These are phyloP conservation scores for Citrus sinensis DNA, from an alignment of 345 rosid genomes.

Conservation along the genomic window DVS_A1.0 CM039166.1:18397501-18398000, in stretches of 20 bases:
- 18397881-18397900: background rate
- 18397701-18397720: background rate
- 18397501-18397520: background rate
- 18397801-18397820: background rate
- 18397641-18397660: slow-evolving; percentile 95
- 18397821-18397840: background rate
- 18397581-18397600: slow-evolving; percentile 5
- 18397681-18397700: slow-evolving; percentile 46
- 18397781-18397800: background rate
- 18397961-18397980: background rate
- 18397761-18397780: background rate
- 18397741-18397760: background rate
- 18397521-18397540: background rate
- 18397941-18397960: background rate
- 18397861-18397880: background rate
- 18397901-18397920: background rate
- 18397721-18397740: slow-evolving; percentile 7
- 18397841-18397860: background rate
- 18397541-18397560: background rate
- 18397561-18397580: background rate
- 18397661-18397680: slow-evolving; percentile 75
- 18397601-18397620: slow-evolving; percentile 72
- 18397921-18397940: background rate
- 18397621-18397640: slow-evolving; percentile 86
- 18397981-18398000: background rate